A percentile compares a stretch with the other conserved stretches of the same genome.
Conservation (phyloP, 768 basidiomycete species). For the Suillus alpinus region DNA sequence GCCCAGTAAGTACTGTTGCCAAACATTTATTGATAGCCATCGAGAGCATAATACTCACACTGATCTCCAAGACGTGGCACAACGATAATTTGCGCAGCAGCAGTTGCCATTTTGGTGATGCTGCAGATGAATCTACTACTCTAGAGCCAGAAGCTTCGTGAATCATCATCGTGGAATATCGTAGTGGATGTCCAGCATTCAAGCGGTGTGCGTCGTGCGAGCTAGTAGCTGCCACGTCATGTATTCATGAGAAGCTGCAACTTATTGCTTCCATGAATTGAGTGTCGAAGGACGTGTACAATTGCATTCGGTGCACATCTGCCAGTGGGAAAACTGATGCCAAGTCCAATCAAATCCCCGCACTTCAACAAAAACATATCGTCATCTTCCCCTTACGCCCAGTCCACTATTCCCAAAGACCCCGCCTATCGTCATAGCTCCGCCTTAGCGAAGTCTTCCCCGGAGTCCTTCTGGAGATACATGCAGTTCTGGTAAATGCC, state of each 20-base stretch:
- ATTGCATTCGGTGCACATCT: neutral
- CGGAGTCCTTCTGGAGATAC: neutral
- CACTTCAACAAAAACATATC: neutral
- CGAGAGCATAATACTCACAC: neutral
- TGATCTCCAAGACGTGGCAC: neutral
- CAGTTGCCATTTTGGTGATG: neutral
- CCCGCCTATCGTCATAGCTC: no score
- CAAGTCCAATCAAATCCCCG: neutral
- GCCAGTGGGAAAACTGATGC: neutral
- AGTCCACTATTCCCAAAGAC: no score
- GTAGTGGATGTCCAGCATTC: neutral
- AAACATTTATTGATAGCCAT: neutral
- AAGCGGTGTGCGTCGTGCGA: neutral
- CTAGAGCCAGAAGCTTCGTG: neutral
- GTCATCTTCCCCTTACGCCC: neutral
- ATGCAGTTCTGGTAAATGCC: neutral
- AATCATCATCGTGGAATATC: neutral
- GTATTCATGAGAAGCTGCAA: neutral
- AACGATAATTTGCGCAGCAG: neutral
- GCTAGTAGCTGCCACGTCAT: neutral
- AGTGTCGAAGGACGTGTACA: neutral
- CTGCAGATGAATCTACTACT: neutral
- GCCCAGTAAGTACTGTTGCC: neutral
- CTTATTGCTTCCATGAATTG: neutral
- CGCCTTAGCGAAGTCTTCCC: no score